Base-by-base conservation (phyloP, 2,329 filamentous ascomycete species). In the Epichloe gansuensis region DNA sequence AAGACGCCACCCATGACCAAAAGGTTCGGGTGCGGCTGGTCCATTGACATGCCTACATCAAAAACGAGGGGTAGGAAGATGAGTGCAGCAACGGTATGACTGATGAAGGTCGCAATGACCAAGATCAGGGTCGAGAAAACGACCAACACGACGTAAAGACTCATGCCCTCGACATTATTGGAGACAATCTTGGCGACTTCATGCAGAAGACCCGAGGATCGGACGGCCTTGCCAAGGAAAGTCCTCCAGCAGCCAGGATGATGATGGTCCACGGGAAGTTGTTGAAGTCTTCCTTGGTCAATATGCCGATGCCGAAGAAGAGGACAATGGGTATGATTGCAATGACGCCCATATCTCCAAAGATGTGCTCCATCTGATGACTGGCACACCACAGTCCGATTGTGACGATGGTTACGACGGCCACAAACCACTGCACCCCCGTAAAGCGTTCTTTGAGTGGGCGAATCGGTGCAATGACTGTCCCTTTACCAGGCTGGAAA, bases 211-310 rank as follows among this genome's bases (percentile, higher is more conserved):
- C 93, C 93, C 0, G 91, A 97, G 0, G 88, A 93, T 57, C 90
- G 91, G 54, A 98, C 93, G 0, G 91, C 88, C 67, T 95, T 96
- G 53, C 93, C 93, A 0, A 98, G 81, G 90, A 90, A 37, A 98
- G 73, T 7, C 93, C 93, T 46, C 93, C 93, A 0, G 93, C 91
- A 0, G 93, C 93, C 21, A 98, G 83, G 63, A 98, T 97, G 69
- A 98, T 96, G 69, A 98, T 98, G 21, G 94, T 98, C 93, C 93
- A 98, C 41, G 96, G 85, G 69, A 98, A 98, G 69, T 98, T 98
- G 75, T 98, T 98, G 67, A 98, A 98, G 71, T 98, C 93, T 70
- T 97, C 93, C 71, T 97, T 98, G 48, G 91, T 97, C 35, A 98
- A 76, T 59, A 97, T 91, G 11, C 93, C 93, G 2, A 90, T 91